Evolutionary conservation across 768 basidiomycete species (phyloP), one percentile per base, ranked within the genome.

Genomic region (Asterophora lycoperdoides): DNA sequence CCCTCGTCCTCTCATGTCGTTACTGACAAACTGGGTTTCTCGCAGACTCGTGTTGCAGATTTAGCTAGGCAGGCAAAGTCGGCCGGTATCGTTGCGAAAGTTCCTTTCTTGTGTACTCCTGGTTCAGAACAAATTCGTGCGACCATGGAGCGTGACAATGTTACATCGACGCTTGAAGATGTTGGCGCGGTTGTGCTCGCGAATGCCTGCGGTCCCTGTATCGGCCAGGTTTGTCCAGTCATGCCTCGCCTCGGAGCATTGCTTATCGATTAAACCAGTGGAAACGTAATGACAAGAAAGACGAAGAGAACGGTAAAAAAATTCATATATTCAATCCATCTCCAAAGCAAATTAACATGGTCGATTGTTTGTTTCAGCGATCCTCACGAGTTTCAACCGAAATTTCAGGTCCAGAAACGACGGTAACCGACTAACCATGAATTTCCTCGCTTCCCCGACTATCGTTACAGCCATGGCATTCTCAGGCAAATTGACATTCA

Each of bases 191-290:
- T 85, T 44, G 95, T 99, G 18, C 75, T 99, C 30, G 94, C 96
- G 5, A 99, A 99, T 66, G 96, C 96, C 3, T 99, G 96, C 57
- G 96, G 96, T 44, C 96, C 96, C 19, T 99, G 96, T 64, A 99
- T 98, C 58, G 96, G 96, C 39, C 95, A 97, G 70, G 88, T 84
- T 15, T 19, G 55, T 51, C 35, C 30, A 32, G 56, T 29, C 55
- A 13, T 28, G 34, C 11, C 54, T 41, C 20, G 30, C 46, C 37
- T 19, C 7, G 41, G 39, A 43, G 3, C 36, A 26, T 26, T 20
- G 34, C 39, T 47, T 38, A 44, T 53, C 56, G 54, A 29, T 5
- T 7, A 51, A 46, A 20, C 9, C 46, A 92, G 83, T 99, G 96
- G 96, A 93, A 97, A 64, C 82, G 96, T 20, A 82, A 85, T 38